phyloP scores from a whole-genome alignment of 1,139 yeast species.

The Debaryomyces subglobosus region DNA sequence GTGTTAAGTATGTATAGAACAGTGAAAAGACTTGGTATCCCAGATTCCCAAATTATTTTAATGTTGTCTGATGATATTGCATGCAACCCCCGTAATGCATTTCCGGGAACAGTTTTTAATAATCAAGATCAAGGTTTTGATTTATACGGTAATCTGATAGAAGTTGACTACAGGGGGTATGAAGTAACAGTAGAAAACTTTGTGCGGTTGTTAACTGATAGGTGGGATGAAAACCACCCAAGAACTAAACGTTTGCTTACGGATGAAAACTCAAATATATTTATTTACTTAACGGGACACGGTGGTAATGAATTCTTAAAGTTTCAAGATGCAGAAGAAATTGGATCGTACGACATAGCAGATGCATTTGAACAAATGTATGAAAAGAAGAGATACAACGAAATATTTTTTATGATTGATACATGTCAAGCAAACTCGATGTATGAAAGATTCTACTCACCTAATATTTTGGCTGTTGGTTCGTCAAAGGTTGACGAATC shows the following conservation, averaged over 20 bases:
- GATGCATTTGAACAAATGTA: constrained; percentile 98
- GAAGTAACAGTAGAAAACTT: constrained; percentile 98
- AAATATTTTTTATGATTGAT: constrained; percentile 95
- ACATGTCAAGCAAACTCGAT: constrained; percentile 98
- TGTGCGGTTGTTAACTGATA: constrained; percentile 82
- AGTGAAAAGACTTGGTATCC: constrained; percentile 92
- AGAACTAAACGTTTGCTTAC: constrained; percentile 86
- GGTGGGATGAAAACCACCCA: constrained; percentile 95
- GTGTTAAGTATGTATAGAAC: constrained; percentile 93
- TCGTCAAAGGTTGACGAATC: constrained; percentile 89
- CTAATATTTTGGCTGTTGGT: constrained; percentile 91
- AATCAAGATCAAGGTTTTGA: constrained; percentile 94
- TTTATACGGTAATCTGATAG: constrained; percentile 90
- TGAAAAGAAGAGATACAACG: constrained; percentile 92
- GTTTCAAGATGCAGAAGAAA: constrained; percentile 98
- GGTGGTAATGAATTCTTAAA: constrained; percentile 97
- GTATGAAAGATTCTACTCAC: constrained; percentile 91
- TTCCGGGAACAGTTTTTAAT: constrained; percentile 95
- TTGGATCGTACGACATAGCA: constrained; percentile 92
- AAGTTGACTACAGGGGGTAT: constrained; percentile 95
- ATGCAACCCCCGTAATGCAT: constrained; percentile 93
- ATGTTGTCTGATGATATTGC: constrained; percentile 98
- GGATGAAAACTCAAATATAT: constrained; percentile 91
- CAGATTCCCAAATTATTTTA: constrained; percentile 93
- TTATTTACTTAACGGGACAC: constrained; percentile 96